Conservation (phyloP, 2,329 filamentous ascomycete genomes). For the Tolypocladium endophyticum region DNA sequence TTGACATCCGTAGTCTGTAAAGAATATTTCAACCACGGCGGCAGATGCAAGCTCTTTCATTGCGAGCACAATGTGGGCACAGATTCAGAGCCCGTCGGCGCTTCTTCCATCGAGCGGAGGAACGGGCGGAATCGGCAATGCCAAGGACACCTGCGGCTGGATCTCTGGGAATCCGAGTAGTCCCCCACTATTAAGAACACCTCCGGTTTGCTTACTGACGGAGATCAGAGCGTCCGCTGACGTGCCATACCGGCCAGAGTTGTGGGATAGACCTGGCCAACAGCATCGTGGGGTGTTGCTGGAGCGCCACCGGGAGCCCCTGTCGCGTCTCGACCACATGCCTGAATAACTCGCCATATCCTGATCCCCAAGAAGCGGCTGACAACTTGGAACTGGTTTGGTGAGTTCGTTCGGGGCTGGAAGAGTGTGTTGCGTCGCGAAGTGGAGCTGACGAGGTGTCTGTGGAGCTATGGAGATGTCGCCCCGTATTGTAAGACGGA, state of each 20-base stretch:
- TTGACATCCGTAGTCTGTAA: not conserved
- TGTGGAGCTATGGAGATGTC: not conserved
- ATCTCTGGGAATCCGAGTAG: slow-evolving; percentile 9
- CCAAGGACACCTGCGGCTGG: slow-evolving; percentile 9
- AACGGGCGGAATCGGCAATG: not conserved
- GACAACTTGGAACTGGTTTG: slow-evolving; percentile 4
- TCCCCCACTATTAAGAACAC: not conserved
- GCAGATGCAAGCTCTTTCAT: not conserved
- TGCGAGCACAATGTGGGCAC: not conserved
- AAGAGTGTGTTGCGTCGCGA: not conserved
- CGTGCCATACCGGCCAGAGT: slow-evolving; percentile 8
- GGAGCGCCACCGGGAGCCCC: slow-evolving; percentile 2
- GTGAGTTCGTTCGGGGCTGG: not conserved
- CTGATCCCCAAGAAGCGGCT: not conserved
- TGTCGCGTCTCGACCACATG: slow-evolving; percentile 9
- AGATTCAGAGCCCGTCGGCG: not conserved
- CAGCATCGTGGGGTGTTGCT: slow-evolving; percentile 11
- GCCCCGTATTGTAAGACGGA: slow-evolving; percentile 13
- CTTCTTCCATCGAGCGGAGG: not conserved
- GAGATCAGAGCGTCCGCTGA: slow-evolving; percentile 6
- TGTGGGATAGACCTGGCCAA: slow-evolving; percentile 7
- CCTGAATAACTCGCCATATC: slow-evolving; percentile 3
- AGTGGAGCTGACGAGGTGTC: not conserved
- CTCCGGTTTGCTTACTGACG: not conserved
- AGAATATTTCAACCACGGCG: not conserved